Evolutionary conservation across 805 yeast genomes (phyloP), one percentile per base, ranked within the genome.

Genomic region (Nakazawaea populi): DNA sequence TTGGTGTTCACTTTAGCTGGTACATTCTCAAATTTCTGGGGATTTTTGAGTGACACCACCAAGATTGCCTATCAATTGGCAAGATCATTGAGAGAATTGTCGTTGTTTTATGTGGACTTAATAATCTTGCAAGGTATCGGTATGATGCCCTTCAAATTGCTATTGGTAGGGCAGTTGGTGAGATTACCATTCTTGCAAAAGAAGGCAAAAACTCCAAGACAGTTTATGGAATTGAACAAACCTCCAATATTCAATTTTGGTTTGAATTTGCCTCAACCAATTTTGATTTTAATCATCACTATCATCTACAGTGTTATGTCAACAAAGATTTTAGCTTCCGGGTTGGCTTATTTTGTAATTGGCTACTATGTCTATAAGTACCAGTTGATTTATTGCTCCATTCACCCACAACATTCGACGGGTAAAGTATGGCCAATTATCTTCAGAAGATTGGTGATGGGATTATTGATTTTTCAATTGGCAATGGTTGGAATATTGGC

Each of bases 211-310:
- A 89, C 96, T 0, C 96, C 97, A 10, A 72, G 97, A 58, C 96
- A 91, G 58, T 81, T 79, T 60, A 77, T 83, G 56, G 77, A 82
- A 38, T 68, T 89, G 31, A 87, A 87, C 69, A 85, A 81, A 57
- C 97, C 99, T 0, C 96, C 96, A n/a, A 76, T 80, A 12, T 89
- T 92, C 73, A 89, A 90, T 64, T 91, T 91, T 58, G 85, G 87
- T 0, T 67, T 81, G 48, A 79, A 79, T 49, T 66, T 81, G 51
- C 87, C 87, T 0, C 87, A 81, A 56, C 87, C 79, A 58, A 71
- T 81, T 18, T 60, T 81, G 58, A 79, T 81, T 12, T 77, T 81
- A 55, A 76, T 81, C 54, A 80, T 81, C 47, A 78, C 79, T 18
- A 65, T 81, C 54, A 77, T 81, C 35, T 81, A 81, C 60, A 78